These are phyloP conservation scores for Physcia stellaris DNA, from an alignment of 495 filamentous ascomycete species.

Conservation along the genomic window DNA sequence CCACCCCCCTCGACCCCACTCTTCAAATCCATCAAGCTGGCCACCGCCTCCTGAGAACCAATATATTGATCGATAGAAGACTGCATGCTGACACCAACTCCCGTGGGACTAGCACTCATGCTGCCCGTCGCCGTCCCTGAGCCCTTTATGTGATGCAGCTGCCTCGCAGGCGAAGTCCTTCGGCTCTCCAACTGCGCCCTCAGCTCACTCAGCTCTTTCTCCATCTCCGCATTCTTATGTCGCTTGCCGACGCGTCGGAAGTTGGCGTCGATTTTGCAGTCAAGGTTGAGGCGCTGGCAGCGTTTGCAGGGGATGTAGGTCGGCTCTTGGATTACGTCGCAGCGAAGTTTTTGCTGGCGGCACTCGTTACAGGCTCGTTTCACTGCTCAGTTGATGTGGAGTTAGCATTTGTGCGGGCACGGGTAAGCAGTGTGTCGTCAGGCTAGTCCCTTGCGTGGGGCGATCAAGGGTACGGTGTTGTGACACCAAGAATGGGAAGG, in stretches of 20 bases:
- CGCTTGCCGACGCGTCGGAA: conserved; percentile 91
- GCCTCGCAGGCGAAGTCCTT: conserved; percentile 38
- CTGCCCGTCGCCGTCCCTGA: conserved; percentile 10
- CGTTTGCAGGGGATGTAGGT: conserved; percentile 61
- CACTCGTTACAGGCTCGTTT: conserved; percentile 93
- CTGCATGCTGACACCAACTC: conserved; percentile 16
- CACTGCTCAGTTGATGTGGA: too few species aligned
- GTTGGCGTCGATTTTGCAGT: conserved; percentile 85
- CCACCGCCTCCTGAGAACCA: conserved; percentile 75
- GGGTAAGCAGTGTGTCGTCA: too few species aligned
- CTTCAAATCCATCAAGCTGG: conserved; percentile 62
- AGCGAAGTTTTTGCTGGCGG: conserved; percentile 88
- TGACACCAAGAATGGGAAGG: too few species aligned
- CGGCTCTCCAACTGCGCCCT: conserved; percentile 57
- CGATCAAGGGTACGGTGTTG: too few species aligned
- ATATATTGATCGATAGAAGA: conserved; percentile 44
- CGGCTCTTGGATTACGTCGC: conserved; percentile 79
- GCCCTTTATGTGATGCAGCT: conserved; percentile 24
- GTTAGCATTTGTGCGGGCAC: too few species aligned
- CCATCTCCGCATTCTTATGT: conserved; percentile 85
- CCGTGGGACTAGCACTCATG: conserved; percentile 12
- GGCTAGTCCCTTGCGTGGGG: too few species aligned
- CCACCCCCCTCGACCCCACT: conserved; percentile 38
- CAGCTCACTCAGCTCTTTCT: conserved; percentile 46
- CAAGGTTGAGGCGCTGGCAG: conserved; percentile 72